Base-by-base conservation (phyloP, 805 yeast species). In the Metschnikowia noctiluminum region DNA sequence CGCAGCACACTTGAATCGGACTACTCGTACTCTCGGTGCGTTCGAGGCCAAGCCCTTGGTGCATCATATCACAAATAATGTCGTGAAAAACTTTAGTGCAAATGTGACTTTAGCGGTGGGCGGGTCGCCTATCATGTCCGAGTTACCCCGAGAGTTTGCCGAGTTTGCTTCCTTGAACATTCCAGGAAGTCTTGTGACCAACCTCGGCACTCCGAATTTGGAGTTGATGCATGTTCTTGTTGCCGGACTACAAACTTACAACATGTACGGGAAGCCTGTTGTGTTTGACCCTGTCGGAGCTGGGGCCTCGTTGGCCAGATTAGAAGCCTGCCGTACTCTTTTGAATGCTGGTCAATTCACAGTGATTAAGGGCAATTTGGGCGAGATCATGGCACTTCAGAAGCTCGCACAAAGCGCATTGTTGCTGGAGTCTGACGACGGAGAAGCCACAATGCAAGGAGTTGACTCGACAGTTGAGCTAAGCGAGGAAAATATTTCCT, bases 241-340 rank as follows among this genome's bases (percentile, higher is more conserved):
- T 21, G 57, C 60, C 2, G 96, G 92, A 0, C 64, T 85, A 15
- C 60, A 62, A 9, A 78, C 76, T 0, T 89, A 90, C 62, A 85
- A 85, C 60, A 61, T 59, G 12, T 56, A 63, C 12, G 78, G 79
- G 2, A 72, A 76, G 40, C 91, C 88, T 3, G 77, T 90, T 31
- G 80, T 90, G 0, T 84, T 86, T 56, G 97, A 90, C 63, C 97
- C 97, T 0, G 96, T 90, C n/a, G 97, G 90, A 0, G 89, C 85
- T 36, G 96, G 96, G 28, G 96, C 97, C 0, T 76, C 96, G 0
- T 48, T 60, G 3, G 76, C 79, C 6, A 74, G 97, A 50, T 68
- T 70, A 36, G 58, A 65, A 3, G 70, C 81, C 14, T 78, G 82
- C 44, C 62, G 70, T 28, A 61, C 62, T 0, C 57, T 89, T 9